These are phyloP conservation scores for Taphrina deformans DNA, from an alignment of 1,139 yeast species.

Conservation along the genomic window DNA sequence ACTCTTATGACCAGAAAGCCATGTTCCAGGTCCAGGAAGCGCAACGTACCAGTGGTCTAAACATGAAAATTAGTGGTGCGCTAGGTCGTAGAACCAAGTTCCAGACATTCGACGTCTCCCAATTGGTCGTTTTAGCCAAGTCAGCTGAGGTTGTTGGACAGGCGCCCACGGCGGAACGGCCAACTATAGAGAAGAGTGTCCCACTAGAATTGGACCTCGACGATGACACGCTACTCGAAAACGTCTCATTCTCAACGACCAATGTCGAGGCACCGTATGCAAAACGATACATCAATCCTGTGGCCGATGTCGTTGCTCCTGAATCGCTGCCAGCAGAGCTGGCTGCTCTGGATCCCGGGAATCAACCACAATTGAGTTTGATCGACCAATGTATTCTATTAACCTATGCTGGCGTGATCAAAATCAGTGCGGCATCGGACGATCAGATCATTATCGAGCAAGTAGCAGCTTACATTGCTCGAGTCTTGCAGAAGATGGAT, in stretches of 20 bases:
- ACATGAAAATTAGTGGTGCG: slow-evolving; percentile 76
- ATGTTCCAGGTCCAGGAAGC: slow-evolving; percentile 61
- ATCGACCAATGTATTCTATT: slow-evolving; percentile 73
- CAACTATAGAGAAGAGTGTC: neutral
- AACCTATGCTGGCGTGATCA: slow-evolving; percentile 62
- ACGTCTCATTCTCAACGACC: slow-evolving; percentile 49
- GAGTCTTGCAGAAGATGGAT: slow-evolving; percentile 54
- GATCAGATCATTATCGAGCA: slow-evolving; percentile 70
- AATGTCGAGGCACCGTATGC: slow-evolving; percentile 8
- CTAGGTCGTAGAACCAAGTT: slow-evolving; percentile 83
- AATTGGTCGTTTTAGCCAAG: slow-evolving; percentile 76
- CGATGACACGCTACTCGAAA: slow-evolving; percentile 78
- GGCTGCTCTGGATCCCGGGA: slow-evolving; percentile 65
- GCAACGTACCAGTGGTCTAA: slow-evolving; percentile 62
- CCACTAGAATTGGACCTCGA: slow-evolving; percentile 50
- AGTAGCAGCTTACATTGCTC: slow-evolving; percentile 66
- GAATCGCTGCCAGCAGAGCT: slow-evolving; percentile 65
- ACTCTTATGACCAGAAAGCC: slow-evolving; percentile 62
- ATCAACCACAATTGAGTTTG: slow-evolving; percentile 71
- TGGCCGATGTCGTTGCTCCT: slow-evolving; percentile 7
- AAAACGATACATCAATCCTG: slow-evolving; percentile 8
- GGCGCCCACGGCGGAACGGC: neutral
- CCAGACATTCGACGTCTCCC: slow-evolving; percentile 69
- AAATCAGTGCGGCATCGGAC: slow-evolving; percentile 51
- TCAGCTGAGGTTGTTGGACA: slow-evolving; percentile 11